Conservation (phyloP, 2,329 filamentous ascomycete genomes). For the Aspergillus fijiensis region DNA sequence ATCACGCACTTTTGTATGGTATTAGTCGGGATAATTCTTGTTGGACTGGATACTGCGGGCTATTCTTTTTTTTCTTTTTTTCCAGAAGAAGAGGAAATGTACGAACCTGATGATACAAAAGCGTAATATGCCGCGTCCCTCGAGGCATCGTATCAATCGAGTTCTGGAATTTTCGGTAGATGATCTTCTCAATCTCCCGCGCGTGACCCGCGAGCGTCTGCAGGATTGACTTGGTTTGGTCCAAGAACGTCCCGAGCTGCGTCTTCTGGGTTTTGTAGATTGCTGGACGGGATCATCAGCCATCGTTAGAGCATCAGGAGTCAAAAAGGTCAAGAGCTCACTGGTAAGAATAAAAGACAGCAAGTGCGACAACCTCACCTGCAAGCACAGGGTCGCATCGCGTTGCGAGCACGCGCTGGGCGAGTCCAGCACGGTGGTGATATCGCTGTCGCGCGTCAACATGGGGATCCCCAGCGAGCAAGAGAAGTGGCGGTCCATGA, state of each 20-base stretch:
- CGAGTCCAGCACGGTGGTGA: slow-evolving; percentile 35
- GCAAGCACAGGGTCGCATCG: slow-evolving; percentile 35
- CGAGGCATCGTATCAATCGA: slow-evolving; percentile 39
- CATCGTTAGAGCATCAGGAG: not conserved
- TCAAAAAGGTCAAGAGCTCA: slow-evolving; percentile 18
- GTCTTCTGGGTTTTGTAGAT: slow-evolving; percentile 40
- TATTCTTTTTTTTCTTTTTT: too few relatives aligned
- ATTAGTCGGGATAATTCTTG: too few relatives aligned
- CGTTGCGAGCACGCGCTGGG: slow-evolving; percentile 27
- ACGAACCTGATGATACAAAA: slow-evolving; percentile 43
- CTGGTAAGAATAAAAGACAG: slow-evolving; percentile 39
- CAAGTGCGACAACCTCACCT: slow-evolving; percentile 39
- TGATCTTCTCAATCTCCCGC: slow-evolving; percentile 41
- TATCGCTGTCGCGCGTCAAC: slow-evolving; percentile 42
- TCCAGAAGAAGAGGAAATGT: too few relatives aligned
- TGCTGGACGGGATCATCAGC: slow-evolving; percentile 20
- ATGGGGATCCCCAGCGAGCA: slow-evolving; percentile 42
- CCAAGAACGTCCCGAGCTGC: slow-evolving; percentile 36
- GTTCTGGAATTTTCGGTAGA: slow-evolving; percentile 35
- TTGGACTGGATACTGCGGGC: too few relatives aligned
- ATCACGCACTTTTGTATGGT: slow-evolving; percentile 34
- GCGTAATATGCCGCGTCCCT: slow-evolving; percentile 39
- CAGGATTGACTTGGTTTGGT: slow-evolving; percentile 38
- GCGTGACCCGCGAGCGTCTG: slow-evolving; percentile 41
- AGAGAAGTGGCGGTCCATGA: slow-evolving; percentile 44